A percentile compares a stretch with the other conserved stretches of the same genome.
These are phyloP conservation scores for Colletotrichum godetiae DNA, from an alignment of 2,329 filamentous ascomycete genomes.

Conservation along the genomic window DNA sequence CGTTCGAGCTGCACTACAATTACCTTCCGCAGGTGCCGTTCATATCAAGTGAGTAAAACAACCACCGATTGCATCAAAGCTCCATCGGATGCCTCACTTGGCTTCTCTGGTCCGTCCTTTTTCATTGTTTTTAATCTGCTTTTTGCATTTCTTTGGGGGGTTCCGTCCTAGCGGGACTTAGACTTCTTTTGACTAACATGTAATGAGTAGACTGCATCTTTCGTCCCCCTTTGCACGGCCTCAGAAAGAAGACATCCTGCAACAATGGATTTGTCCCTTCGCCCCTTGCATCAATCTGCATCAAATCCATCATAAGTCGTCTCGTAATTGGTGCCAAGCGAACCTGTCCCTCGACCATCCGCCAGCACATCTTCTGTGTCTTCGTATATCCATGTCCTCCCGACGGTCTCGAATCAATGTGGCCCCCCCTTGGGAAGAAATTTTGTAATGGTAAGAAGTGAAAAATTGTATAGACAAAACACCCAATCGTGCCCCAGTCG, in stretches of 20 bases:
- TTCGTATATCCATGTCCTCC: background rate
- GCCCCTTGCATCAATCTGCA: background rate
- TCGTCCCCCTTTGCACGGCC: background rate
- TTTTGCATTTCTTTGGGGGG: background rate
- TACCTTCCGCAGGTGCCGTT: background rate
- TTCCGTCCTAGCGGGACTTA: background rate
- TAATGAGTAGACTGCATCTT: background rate
- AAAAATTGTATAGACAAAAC: constrained; percentile 2
- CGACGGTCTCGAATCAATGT: background rate
- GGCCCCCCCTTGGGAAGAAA: background rate
- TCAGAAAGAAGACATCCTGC: background rate
- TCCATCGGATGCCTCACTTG: background rate
- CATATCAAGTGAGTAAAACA: background rate
- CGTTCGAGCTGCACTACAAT: constrained; percentile 9
- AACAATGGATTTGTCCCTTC: constrained; percentile 11
- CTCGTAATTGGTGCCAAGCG: constrained; percentile 14
- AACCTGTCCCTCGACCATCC: constrained; percentile 4
- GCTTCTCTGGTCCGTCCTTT: background rate
- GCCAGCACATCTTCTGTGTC: constrained; percentile 1
- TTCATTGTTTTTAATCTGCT: background rate
- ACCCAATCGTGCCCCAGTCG: background rate
- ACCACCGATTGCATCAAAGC: constrained; percentile 3
- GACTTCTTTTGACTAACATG: background rate
- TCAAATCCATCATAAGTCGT: constrained; percentile 16
- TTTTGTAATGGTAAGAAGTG: background rate